Evolutionary conservation across 2,329 filamentous ascomycete species (phyloP), one percentile per base, ranked within the genome.

Genomic region (Fusarium cicatricum): DNA sequence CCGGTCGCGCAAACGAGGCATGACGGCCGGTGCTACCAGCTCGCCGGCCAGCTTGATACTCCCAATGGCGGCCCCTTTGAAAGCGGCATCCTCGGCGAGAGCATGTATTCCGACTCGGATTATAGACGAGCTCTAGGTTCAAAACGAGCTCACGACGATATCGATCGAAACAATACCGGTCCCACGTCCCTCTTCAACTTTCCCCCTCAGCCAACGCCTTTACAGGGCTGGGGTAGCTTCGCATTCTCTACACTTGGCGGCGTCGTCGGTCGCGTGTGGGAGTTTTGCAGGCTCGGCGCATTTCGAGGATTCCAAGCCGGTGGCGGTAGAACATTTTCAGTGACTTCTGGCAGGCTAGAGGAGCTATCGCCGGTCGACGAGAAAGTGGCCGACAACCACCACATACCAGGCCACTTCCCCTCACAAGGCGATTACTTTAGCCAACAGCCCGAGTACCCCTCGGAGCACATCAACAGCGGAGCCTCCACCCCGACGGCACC

Each of bases 241-340:
- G 83, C 89, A 5, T 77, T 91, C 28, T 83, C 77, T 34, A 81
- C 89, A 0, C 81, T 91, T 8, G 86, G 86, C 1, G 85, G 82
- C 23, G 85, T 90, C 4, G 85, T 90, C 2, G 90, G 91, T 15
- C 94, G 89, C 68, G 86, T 96, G 0, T 92, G 91, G 84, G 85
- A 92, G 64, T 95, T 97, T 67, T 97, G 93, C 77, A 90, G 80
- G 72, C 77, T 79, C 0, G 85, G 83, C 9, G 85, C 90, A 0
- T 96, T 97, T 69, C 83, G 84, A 49, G 93, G 93, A 0, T 97
- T 97, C 72, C 88, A 93, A 58, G 92, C 93, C 11, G 94, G 93
- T 8, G 91, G 90, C 3, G 94, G 93, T 9, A 81, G 80, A 55
- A 87, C 86, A 21, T 96, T 93, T 69, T 78, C 83, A 7, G 77